phyloP scores from a whole-genome alignment of 2,329 filamentous ascomycete species.

The Ascochyta lentis region DNA sequence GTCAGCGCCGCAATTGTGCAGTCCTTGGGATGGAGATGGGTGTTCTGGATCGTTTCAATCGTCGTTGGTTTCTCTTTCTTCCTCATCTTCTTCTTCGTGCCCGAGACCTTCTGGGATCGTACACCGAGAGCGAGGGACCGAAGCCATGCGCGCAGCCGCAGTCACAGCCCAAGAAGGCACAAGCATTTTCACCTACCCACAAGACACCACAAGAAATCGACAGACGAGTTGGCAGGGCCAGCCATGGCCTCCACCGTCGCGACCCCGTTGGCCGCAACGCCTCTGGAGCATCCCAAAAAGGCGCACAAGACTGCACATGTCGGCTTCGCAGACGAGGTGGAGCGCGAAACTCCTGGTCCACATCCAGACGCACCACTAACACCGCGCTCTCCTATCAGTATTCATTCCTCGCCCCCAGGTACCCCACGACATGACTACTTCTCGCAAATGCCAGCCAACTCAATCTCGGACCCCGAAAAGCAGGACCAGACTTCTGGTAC shows the following conservation, averaged over 20 bases:
- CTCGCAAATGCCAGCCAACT: conserved; percentile 8
- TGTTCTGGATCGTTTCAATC: conserved; percentile 87
- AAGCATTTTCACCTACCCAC: conserved; percentile 38
- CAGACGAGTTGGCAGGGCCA: conserved; percentile 12
- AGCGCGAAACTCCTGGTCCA: conserved; percentile 3
- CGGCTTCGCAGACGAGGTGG: conserved; percentile 59
- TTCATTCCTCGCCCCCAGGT: conserved; percentile 18
- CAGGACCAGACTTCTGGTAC: conserved; percentile 22
- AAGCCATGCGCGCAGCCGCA: conserved; percentile 45
- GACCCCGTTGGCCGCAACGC: conserved; percentile 6
- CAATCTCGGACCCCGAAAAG: conserved; percentile 27
- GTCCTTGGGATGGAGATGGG: conserved; percentile 83
- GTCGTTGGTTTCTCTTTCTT: conserved; percentile 73
- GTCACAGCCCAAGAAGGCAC: conserved; percentile 37
- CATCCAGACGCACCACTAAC: conserved; percentile 10
- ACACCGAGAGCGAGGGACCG: conserved; percentile 63
- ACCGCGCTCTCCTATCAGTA: conserved; percentile 24
- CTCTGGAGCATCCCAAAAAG: conserved; percentile 17
- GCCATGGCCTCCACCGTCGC: conserved; percentile 1
- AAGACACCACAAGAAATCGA: conserved; percentile 28
- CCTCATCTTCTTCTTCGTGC: conserved; percentile 87
- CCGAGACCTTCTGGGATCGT: conserved; percentile 95
- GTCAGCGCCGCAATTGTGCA: conserved; percentile 87
- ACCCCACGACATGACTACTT: conserved; percentile 23
- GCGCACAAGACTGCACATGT: conserved; percentile 48